phyloP scores from a whole-genome alignment of 805 yeast genomes.

The Candida argentea region DNA sequence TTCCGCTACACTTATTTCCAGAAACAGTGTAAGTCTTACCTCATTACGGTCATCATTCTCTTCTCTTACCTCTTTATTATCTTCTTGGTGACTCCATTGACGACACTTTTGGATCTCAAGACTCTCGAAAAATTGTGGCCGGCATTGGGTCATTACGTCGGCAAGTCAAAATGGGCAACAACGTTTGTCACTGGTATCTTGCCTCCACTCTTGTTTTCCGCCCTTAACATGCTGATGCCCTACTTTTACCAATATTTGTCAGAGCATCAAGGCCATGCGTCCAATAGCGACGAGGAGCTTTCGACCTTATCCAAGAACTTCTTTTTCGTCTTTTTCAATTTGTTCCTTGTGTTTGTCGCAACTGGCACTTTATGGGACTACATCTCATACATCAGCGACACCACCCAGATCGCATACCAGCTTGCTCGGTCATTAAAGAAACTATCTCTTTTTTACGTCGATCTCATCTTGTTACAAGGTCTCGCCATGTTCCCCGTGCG shows the following conservation, averaged over 20 bases:
- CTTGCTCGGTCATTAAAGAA: slow-evolving; percentile 43
- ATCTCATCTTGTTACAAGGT: slow-evolving; percentile 62
- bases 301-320: slow-evolving; percentile 50
- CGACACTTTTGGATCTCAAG: slow-evolving; percentile 46
- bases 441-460: slow-evolving; percentile 44
- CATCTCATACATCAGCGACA: slow-evolving; percentile 45
- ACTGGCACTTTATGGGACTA: slow-evolving; percentile 56
- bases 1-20: slow-evolving; percentile 31
- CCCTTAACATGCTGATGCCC: slow-evolving; percentile 43
- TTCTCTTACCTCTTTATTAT: slow-evolving; percentile 42
- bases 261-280: slow-evolving; percentile 40
- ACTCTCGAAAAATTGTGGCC: slow-evolving; percentile 52
- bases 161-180: slow-evolving; percentile 40
- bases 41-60: slow-evolving; percentile 34
- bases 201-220: slow-evolving; percentile 50
- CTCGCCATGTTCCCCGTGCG: slow-evolving; percentile 52
- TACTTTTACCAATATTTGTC: slow-evolving; percentile 45
- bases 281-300: slow-evolving; percentile 50
- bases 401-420: slow-evolving; percentile 48
- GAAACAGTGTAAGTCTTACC: slow-evolving; percentile 27
- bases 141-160: slow-evolving; percentile 41
- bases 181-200: slow-evolving; percentile 52
- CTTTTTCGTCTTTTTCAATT: slow-evolving; percentile 49
- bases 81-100: slow-evolving; percentile 46
- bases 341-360: slow-evolving; percentile 51